Evolutionary conservation across 257 asterid species (phyloP), one percentile per base, ranked within the genome.

Genomic region (Coffea canephora): DNA sequence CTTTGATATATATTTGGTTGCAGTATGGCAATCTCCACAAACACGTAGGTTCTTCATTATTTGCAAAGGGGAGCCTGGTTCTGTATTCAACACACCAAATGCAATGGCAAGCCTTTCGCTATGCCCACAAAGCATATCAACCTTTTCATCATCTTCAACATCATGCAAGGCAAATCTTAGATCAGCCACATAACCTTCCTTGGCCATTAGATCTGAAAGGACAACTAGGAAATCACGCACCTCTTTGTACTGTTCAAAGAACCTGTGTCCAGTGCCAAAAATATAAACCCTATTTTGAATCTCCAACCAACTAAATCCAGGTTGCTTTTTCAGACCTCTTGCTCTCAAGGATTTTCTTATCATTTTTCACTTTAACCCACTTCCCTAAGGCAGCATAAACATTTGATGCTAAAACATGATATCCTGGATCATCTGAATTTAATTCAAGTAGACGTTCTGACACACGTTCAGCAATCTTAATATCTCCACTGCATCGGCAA

Each of bases 251-350:
- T 85, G 84, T 69, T 90, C 78, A 81, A 87, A 90, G 61, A 69
- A 80, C 78, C 69, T 82, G 82, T 87, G 86, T 25, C 93, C 90
- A 48, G 88, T 87, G 62, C 86, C 83, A 71, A 90, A 89, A 83
- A 88, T 79, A 80, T 73, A 88, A 59, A 87, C 88, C 82, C 49
- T 84, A 59, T 81, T 90, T 82, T 77, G 80, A 80, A 88, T 87
- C 88, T 91, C 94, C 73, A 91, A 73, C 96, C 98, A 94, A 84
- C 97, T 94, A 74, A 84, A 85, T 75, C 97, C 97, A 41, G 95
- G 94, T 31, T 87, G 93, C 86, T 92, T 92, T 75, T 80, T 88
- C 25, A 92, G 83, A 49, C 96, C 94, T 78, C 82, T 86, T 78
- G 87, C 82, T 78, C 79, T 86, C 68, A 92, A 71, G 31, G 89